These are phyloP conservation scores for Pseudogymnoascus sp. DNA, from an alignment of 2,329 filamentous ascomycete species.

Conservation along the genomic window DNA sequence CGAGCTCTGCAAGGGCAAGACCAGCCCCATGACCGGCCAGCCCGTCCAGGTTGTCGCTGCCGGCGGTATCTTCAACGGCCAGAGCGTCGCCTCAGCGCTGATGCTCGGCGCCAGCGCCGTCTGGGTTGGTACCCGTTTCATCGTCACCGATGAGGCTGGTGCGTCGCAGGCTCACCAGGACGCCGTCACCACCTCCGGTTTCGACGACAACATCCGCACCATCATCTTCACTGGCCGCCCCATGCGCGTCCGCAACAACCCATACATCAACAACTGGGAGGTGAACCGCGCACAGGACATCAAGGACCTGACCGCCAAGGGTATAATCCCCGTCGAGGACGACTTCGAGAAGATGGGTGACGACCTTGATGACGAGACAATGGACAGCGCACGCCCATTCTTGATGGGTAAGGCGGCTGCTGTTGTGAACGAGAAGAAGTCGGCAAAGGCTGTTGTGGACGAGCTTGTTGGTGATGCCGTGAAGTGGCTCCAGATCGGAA, in stretches of 20 bases:
- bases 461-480: conserved; percentile 85
- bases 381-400: conserved; percentile 87
- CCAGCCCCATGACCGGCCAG: conserved; percentile 76
- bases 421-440: conserved; percentile 86
- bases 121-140: conserved; percentile 95
- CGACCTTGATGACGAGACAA: conserved; percentile 69
- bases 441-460: conserved; percentile 84
- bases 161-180: conserved; percentile 93
- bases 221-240: conserved; percentile 98
- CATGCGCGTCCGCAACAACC: conserved; percentile 84
- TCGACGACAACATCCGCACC: conserved; percentile 93
- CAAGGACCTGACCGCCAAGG: conserved; percentile 82
- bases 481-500: conserved; percentile 59
- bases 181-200: conserved; percentile 80
- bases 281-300: conserved; percentile 84
- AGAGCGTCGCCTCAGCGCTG: conserved; percentile 78
- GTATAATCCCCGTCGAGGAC: conserved; percentile 85
- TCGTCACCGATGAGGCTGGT: conserved; percentile 88
- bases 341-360: conserved; percentile 83
- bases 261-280: conserved; percentile 95
- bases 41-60: conserved; percentile 90
- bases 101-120: conserved; percentile 90
- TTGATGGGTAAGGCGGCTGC: conserved; percentile 97
- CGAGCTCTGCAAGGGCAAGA: conserved; percentile 70
- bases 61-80: conserved; percentile 88